These are phyloP conservation scores for Akebia trifoliata DNA, from an alignment of 164 flowering plant species.

Conservation along the genomic window DNA sequence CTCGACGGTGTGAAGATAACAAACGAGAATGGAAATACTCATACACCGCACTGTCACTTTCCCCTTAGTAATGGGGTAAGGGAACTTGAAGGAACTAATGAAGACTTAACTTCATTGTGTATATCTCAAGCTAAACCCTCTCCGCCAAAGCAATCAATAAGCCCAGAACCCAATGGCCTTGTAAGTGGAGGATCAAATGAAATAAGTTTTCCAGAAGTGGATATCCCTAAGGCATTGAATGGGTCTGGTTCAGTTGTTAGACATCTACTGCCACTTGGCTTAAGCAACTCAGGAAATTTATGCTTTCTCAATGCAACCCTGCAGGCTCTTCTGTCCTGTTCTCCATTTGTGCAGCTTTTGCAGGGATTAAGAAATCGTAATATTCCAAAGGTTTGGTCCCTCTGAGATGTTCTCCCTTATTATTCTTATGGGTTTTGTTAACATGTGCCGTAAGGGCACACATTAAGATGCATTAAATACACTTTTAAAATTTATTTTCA, in stretches of 20 bases:
- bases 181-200: slow-evolving; percentile 24
- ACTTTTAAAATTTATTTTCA: too few relatives aligned
- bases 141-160: slow-evolving; percentile 19
- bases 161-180: slow-evolving; percentile 14
- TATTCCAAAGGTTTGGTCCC: slow-evolving; percentile 65
- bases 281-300: slow-evolving; percentile 80
- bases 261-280: slow-evolving; percentile 65
- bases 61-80: slow-evolving; percentile 27
- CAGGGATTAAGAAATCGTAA: slow-evolving; percentile 49
- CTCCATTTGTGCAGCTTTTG: slow-evolving; percentile 80
- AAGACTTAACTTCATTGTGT: slow-evolving; percentile 15
- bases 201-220: slow-evolving; percentile 13
- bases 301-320: slow-evolving; percentile 96
- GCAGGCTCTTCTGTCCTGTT: slow-evolving; percentile 89
- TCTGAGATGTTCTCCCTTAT: slow-evolving; percentile 4
- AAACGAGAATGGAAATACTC: slow-evolving; percentile 37
- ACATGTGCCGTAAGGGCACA: too few relatives aligned
- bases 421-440: too few relatives aligned
- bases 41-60: slow-evolving; percentile 11
- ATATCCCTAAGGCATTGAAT: slow-evolving; percentile 21
- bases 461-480: too few relatives aligned
- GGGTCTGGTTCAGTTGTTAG: slow-evolving; percentile 18
- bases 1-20: slow-evolving; percentile 11
- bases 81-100: slow-evolving; percentile 11
- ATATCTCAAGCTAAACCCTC: slow-evolving; percentile 21